phyloP scores from a whole-genome alignment of 2,329 filamentous ascomycete species.

The Cercospora sojina region DNA sequence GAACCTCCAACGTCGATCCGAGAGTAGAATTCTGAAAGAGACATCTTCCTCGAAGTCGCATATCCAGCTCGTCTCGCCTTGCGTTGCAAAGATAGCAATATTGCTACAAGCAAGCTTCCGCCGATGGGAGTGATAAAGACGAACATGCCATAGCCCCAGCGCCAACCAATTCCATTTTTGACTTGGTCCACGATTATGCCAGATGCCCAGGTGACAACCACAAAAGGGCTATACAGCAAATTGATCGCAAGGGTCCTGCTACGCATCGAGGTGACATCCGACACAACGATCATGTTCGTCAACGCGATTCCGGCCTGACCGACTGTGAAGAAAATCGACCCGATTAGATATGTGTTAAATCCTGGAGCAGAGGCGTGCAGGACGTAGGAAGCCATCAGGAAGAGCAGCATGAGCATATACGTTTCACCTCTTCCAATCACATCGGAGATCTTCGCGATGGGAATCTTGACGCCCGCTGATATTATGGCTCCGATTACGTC shows the following conservation, averaged over 20 bases:
- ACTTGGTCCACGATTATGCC: slow-evolving; percentile 46
- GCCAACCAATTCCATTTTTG: slow-evolving; percentile 45
- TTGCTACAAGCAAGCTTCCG: slow-evolving; percentile 40
- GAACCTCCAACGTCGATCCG: slow-evolving; percentile 42
- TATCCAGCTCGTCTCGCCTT: slow-evolving; percentile 37
- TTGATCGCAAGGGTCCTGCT: slow-evolving; percentile 44
- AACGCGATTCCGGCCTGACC: slow-evolving; percentile 44
- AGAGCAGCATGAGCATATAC: slow-evolving; percentile 38
- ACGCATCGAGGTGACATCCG: slow-evolving; percentile 45
- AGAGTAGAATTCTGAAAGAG: slow-evolving; percentile 40
- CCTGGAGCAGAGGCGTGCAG: slow-evolving; percentile 40
- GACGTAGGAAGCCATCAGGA: slow-evolving; percentile 43
- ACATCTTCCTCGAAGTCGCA: slow-evolving; percentile 30
- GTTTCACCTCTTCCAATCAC: slow-evolving; percentile 45
- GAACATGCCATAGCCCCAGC: slow-evolving; percentile 49
- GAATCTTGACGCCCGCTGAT: slow-evolving; percentile 43
- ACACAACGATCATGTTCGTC: slow-evolving; percentile 45
- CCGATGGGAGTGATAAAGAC: slow-evolving; percentile 45
- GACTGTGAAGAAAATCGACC: slow-evolving; percentile 41
- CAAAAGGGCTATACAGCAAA: slow-evolving; percentile 43
- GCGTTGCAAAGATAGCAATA: slow-evolving; percentile 41
- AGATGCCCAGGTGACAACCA: slow-evolving; percentile 44
- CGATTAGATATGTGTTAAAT: slow-evolving; percentile 42
- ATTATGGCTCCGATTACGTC: slow-evolving; percentile 43
- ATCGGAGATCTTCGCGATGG: slow-evolving; percentile 46